A percentile compares a stretch with the other conserved stretches of the same genome.
Evolutionary conservation across 1,139 yeast genomes (phyloP).

Genomic region (Magnusiomyces paraingens): DNA sequence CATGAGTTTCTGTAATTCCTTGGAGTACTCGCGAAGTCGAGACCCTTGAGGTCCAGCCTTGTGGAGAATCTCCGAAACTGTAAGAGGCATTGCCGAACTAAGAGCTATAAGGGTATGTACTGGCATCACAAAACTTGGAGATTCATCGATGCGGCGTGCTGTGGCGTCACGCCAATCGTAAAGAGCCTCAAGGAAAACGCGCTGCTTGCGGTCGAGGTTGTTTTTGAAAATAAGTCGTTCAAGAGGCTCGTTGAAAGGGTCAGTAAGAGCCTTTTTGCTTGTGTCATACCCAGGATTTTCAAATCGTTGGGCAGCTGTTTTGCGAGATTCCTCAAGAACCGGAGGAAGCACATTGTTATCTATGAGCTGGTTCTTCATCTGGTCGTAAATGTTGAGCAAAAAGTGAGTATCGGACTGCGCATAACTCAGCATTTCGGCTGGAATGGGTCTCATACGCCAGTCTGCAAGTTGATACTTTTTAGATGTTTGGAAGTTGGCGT

Average conservation of each 20-base stretch:
- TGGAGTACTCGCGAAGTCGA: slow-evolving; percentile 51
- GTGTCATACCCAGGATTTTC: slow-evolving; percentile 42
- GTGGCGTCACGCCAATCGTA: slow-evolving; percentile 76
- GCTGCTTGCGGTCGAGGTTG: slow-evolving; percentile 52
- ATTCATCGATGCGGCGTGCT: slow-evolving; percentile 78
- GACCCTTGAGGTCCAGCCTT: slow-evolving; percentile 48
- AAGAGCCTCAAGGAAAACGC: slow-evolving; percentile 52
- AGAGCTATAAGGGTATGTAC: slow-evolving; percentile 67
- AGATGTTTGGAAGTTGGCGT: slow-evolving; percentile 79
- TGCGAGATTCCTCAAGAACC: slow-evolving; percentile 73
- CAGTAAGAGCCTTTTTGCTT: slow-evolving; percentile 12
- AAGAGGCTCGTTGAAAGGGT: slow-evolving; percentile 19
- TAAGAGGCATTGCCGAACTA: slow-evolving; percentile 52
- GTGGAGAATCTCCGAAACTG: slow-evolving; percentile 49
- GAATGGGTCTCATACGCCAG: slow-evolving; percentile 89
- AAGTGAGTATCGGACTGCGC: slow-evolving; percentile 97
- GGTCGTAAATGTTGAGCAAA: slow-evolving; percentile 71
- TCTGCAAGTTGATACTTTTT: slow-evolving; percentile 95
- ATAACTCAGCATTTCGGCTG: slow-evolving; percentile 69
- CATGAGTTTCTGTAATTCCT: slow-evolving; percentile 52
- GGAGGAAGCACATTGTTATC: slow-evolving; percentile 39
- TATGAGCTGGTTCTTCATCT: slow-evolving; percentile 58
- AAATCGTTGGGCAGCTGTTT: slow-evolving; percentile 74
- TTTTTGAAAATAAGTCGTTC: slow-evolving; percentile 51
- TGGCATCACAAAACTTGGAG: slow-evolving; percentile 75